phyloP scores from a whole-genome alignment of 331 rosid genomes.

The Erythrophleum ivorense region DNA sequence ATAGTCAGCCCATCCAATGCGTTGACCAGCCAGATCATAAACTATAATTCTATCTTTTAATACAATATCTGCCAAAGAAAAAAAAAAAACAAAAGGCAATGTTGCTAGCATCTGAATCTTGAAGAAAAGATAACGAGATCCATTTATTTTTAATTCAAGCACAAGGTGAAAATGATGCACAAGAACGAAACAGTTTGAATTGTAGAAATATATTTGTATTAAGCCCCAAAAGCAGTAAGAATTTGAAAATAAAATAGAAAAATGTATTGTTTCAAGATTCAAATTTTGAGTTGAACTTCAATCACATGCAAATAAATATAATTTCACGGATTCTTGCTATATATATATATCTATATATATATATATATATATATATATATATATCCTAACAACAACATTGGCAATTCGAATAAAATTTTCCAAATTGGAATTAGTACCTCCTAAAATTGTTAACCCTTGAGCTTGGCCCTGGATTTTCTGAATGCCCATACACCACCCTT shows the following conservation, averaged over 20 bases:
- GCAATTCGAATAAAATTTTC: not conserved
- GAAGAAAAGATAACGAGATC: no score
- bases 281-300: not conserved
- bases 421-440: constrained; percentile 59
- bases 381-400: not conserved
- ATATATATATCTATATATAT: not conserved
- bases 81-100: not conserved
- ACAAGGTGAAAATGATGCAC: no score
- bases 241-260: no score
- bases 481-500: constrained; percentile 90
- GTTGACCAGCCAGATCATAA: constrained; percentile 80
- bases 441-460: constrained; percentile 77
- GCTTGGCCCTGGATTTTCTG: constrained; percentile 64
- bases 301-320: constrained; percentile 6
- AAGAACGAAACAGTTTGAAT: no score
- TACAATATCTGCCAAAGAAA: constrained; percentile 70
- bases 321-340: not conserved
- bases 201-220: no score
- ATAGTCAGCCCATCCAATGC: constrained; percentile 90
- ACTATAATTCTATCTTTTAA: constrained; percentile 85
- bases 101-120: no score
- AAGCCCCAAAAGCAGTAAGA: no score
- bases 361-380: no score
- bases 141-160: no score
- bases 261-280: no score